Percentiles rank a stretch among this genome's conserved stretches.
Conservation (phyloP, 1,139 yeast genomes). For the Scheffersomyces segobiensis region DNA sequence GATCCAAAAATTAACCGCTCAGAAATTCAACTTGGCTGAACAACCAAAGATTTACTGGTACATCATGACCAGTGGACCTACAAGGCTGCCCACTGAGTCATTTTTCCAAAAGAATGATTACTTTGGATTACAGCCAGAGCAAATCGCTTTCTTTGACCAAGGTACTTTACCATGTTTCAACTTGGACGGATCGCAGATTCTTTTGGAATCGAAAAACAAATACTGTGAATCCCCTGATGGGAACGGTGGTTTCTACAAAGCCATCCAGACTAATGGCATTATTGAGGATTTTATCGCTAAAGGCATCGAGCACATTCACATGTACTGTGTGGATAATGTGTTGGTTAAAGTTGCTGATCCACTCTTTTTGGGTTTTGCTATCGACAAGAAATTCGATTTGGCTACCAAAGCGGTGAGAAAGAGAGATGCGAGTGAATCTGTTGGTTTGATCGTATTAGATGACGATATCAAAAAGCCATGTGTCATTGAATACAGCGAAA, state of each 20-base stretch:
- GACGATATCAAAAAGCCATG: slow-evolving; percentile 66
- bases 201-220: slow-evolving; percentile 53
- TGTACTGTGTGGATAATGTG: slow-evolving; percentile 96
- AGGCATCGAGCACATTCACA: slow-evolving; percentile 86
- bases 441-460: slow-evolving; percentile 85
- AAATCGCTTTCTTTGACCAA: slow-evolving; percentile 84
- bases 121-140: slow-evolving; percentile 65
- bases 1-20: slow-evolving; percentile 59
- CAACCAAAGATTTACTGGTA: slow-evolving; percentile 70
- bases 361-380: slow-evolving; percentile 83
- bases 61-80: slow-evolving; percentile 95
- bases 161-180: slow-evolving; percentile 93
- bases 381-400: slow-evolving; percentile 61
- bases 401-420: slow-evolving; percentile 97
- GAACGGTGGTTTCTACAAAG: slow-evolving; percentile 94
- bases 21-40: slow-evolving; percentile 15
- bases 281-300: slow-evolving; percentile 66
- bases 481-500: slow-evolving; percentile 95
- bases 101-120: slow-evolving; percentile 62
- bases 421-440: slow-evolving; percentile 82
- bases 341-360: slow-evolving; percentile 96
- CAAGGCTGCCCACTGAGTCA: slow-evolving; percentile 71
- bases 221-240: slow-evolving; percentile 95
- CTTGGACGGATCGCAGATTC: slow-evolving; percentile 65
- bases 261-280: slow-evolving; percentile 64